Conservation (phyloP, 805 yeast genomes). For the Candida golubevii region DNA sequence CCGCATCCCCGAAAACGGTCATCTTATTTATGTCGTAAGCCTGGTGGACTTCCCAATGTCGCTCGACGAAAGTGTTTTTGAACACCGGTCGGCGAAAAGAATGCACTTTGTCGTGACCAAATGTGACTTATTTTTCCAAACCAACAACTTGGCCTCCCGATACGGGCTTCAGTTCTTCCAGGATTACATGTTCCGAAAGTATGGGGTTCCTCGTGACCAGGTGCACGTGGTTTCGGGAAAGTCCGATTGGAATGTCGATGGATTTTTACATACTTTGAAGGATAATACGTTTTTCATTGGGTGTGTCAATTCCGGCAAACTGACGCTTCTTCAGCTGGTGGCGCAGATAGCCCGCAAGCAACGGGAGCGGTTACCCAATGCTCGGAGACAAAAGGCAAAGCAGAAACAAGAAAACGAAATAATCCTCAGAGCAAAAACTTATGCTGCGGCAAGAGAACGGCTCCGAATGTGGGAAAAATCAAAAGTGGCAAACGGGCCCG, state of each 20-base stretch:
- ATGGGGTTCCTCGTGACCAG: slow-evolving; percentile 31
- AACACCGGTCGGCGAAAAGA: slow-evolving; percentile 29
- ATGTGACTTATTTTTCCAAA: slow-evolving; percentile 41
- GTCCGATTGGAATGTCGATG: slow-evolving; percentile 48
- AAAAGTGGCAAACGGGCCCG: slow-evolving; percentile 38
- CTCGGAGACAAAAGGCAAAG: slow-evolving; percentile 7
- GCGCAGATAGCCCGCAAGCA: slow-evolving; percentile 19
- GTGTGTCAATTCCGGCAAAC: slow-evolving; percentile 66
- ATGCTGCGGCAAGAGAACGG: slow-evolving; percentile 7
- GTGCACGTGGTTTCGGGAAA: slow-evolving; percentile 50
- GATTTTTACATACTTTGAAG: slow-evolving; percentile 35
- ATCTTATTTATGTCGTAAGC: slow-evolving; percentile 57
- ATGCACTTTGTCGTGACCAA: slow-evolving; percentile 41
- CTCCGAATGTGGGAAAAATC: slow-evolving; percentile 14
- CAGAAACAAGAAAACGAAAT: slow-evolving; percentile 7
- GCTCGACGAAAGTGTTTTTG: slow-evolving; percentile 34
- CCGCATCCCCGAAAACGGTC: slow-evolving; percentile 41
- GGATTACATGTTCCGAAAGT: slow-evolving; percentile 30
- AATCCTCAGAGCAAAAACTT: slow-evolving; percentile 1
- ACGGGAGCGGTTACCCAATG: slow-evolving; percentile 11
- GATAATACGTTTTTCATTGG: slow-evolving; percentile 54
- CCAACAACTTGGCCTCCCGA: slow-evolving; percentile 21
- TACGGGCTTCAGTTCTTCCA: slow-evolving; percentile 28
- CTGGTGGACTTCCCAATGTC: slow-evolving; percentile 72
- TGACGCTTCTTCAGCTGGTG: slow-evolving; percentile 51